Evolutionary conservation across 768 basidiomycete genomes (phyloP), one percentile per base, ranked within the genome.

Genomic region (Panellus pusillus): DNA sequence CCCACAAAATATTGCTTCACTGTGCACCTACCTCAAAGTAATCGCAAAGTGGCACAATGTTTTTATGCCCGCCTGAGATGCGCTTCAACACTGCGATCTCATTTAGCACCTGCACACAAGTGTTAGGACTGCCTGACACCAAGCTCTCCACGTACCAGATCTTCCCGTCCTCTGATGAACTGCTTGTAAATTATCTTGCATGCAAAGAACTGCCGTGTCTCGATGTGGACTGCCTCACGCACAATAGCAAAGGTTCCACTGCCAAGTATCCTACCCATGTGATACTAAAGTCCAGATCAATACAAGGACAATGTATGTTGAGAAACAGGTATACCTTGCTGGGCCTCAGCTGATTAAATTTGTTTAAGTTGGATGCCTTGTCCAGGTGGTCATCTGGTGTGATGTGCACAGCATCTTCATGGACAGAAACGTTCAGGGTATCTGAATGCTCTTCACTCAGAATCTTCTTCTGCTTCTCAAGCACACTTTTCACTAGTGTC

Each of bases 161-260:
- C 84, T 73, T 98, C 95, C 59, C 96, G 79, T 2, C 95, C 95
- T 65, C 95, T 89, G 93, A 96, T 96, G 52, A 96, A 82, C 65
- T 94, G 91, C 80, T 98, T 98, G 84, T 96, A 97, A 74, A 98
- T 93, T 63, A 98, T 95, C 72, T 99, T 99, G 82, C 95, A 98
- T n/a, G 96, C 96, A n/a, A 76, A 98, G 73, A 91, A 93, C 69
- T 95, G 80, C 47, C 74, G 74, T 0, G 93, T 92, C 72, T 87
- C 84, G 74, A 96, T 86, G 65, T 96, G 93, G 27, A 94, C 89
- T 38, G 93, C 93, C 74, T 96, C 93, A 71, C 91, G 91, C 46
- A 93, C 91, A 66, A 94, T 91, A 55, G 92, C 91, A 65, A 95
- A 96, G 35, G 93, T 95, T 38, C n/a, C 94, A 65, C 89, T 92